These are phyloP conservation scores for Trypanosoma lewisi DNA, from an alignment of 208 protist genomes.

Conservation along the genomic window DNA sequence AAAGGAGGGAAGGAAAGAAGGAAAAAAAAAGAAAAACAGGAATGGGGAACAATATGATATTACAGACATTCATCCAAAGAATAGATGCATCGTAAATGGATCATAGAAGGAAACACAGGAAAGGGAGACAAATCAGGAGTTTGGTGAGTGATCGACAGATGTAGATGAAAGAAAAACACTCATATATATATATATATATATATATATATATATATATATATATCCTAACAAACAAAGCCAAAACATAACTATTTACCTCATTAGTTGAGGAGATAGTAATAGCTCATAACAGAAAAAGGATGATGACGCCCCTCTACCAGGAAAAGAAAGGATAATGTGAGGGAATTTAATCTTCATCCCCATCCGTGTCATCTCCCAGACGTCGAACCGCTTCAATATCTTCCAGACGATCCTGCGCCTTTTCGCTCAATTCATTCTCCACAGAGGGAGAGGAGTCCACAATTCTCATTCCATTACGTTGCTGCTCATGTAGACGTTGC, in stretches of 20 bases:
- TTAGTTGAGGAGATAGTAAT: neutral
- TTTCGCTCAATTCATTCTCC: slow-evolving; percentile 23
- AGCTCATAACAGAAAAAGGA: slow-evolving; percentile 4
- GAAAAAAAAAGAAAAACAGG: slow-evolving; percentile 11
- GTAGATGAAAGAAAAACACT: too few species aligned
- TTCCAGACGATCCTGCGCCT: slow-evolving; percentile 40
- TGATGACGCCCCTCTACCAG: neutral
- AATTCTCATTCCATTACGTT: neutral
- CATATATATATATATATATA: too few species aligned
- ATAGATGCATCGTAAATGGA: neutral
- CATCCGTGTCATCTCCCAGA: slow-evolving; percentile 31
- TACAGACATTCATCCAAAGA: too few species aligned
- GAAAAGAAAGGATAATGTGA: slow-evolving; percentile 4
- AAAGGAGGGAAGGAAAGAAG: slow-evolving; percentile 7
- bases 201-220: too few species aligned
- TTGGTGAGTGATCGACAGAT: too few species aligned
- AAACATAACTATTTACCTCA: neutral
- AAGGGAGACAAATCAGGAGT: neutral
- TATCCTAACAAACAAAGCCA: neutral
- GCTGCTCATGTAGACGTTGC: neutral
- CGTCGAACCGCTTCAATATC: slow-evolving; percentile 61
- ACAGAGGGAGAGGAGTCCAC: neutral
- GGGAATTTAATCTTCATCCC: slow-evolving; percentile 24
- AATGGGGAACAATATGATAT: too few species aligned
- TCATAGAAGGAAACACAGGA: neutral